These are phyloP conservation scores for Ceratocystis ficicola DNA, from an alignment of 2,329 filamentous ascomycete genomes.

Conservation along the genomic window DNA sequence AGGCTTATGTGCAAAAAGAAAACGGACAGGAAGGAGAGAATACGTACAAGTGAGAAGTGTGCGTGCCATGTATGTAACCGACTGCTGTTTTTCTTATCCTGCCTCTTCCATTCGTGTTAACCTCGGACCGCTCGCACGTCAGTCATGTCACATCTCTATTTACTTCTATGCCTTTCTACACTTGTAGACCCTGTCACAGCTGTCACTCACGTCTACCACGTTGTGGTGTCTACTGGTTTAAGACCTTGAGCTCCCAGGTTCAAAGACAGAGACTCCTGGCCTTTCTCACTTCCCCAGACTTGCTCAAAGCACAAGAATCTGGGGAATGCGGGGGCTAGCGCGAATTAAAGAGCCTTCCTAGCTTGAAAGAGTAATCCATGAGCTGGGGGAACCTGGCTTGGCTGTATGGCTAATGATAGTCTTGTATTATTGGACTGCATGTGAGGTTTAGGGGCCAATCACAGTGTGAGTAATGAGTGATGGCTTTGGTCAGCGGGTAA, in stretches of 20 bases:
- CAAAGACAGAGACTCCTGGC: background rate
- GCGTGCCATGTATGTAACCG: background rate
- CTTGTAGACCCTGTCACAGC: background rate
- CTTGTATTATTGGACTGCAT: background rate
- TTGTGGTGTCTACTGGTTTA: background rate
- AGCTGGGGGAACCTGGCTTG: background rate
- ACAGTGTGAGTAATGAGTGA: background rate
- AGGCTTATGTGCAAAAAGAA: background rate
- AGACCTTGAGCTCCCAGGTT: background rate
- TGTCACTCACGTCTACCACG: background rate
- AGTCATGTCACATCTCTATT: background rate
- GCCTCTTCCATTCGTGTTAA: background rate
- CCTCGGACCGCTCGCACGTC: constrained; percentile 4
- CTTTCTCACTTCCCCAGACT: background rate
- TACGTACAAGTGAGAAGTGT: background rate
- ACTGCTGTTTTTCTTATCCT: background rate
- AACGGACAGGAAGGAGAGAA: background rate
- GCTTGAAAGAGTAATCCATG: background rate
- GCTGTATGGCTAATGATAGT: background rate
- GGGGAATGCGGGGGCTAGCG: constrained; percentile 13
- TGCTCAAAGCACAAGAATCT: background rate
- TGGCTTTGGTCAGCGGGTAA: background rate
- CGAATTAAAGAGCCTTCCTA: background rate
- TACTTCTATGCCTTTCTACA: background rate
- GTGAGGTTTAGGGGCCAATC: background rate